Percentiles rank a stretch among this genome's conserved stretches.
phyloP scores from a whole-genome alignment of 2,329 filamentous ascomycete species.

The Ascocoryne sarcoides region DNA sequence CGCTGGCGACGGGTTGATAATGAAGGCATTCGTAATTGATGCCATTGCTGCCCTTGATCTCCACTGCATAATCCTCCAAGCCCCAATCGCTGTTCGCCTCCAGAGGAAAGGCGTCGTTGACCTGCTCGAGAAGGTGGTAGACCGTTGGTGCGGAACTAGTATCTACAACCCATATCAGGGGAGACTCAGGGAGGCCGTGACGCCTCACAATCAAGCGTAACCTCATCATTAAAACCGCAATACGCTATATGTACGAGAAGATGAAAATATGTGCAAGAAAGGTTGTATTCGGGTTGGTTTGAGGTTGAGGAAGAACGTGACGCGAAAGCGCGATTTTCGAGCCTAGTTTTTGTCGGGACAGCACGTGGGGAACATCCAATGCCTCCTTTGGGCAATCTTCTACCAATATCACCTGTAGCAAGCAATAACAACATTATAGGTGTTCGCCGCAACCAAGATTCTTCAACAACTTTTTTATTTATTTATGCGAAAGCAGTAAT shows the following conservation, averaged over 20 bases:
- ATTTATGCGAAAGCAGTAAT: too few species aligned
- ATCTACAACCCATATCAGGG: conserved; percentile 61
- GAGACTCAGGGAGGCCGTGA: conserved; percentile 62
- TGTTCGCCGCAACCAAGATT: too few species aligned
- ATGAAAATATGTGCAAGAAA: neutral
- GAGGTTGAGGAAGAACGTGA: neutral
- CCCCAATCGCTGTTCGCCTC: conserved; percentile 71
- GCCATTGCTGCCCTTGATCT: conserved; percentile 49
- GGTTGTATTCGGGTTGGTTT: neutral
- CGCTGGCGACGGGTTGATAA: conserved; percentile 60
- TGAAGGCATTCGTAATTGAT: conserved; percentile 77
- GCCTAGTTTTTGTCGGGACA: too few species aligned
- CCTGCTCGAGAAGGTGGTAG: conserved; percentile 63
- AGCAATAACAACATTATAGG: too few species aligned
- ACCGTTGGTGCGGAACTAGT: conserved; percentile 52
- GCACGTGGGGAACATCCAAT: too few species aligned
- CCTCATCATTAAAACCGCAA: conserved; percentile 42
- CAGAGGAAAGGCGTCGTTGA: conserved; percentile 74
- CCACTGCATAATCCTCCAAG: conserved; percentile 81
- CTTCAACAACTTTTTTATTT: too few species aligned
- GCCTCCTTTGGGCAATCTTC: too few species aligned
- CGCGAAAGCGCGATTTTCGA: too few species aligned
- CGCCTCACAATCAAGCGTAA: conserved; percentile 66
- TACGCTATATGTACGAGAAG: conserved; percentile 5
- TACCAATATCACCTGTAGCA: too few species aligned